These are phyloP conservation scores for Gnomoniopsis smithogilvyi DNA, from an alignment of 2,329 filamentous ascomycete genomes.

Conservation along the genomic window DNA sequence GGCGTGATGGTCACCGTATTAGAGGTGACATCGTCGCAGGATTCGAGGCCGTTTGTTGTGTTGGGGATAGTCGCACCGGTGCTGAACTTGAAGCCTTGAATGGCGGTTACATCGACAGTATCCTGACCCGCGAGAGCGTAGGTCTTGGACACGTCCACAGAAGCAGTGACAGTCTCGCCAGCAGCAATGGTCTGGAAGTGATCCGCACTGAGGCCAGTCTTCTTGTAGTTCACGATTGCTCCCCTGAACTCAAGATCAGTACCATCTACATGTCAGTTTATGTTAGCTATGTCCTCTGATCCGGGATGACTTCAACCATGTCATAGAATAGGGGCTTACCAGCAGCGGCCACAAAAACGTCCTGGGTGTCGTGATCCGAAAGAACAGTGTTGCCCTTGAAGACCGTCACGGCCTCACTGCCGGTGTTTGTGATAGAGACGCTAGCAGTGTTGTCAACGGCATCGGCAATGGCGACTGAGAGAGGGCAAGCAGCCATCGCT, in stretches of 20 bases:
- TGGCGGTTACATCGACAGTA: constrained; percentile 12
- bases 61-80: constrained; percentile 5
- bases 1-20: constrained; percentile 10
- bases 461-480: constrained; percentile 13
- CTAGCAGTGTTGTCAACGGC: constrained; percentile 12
- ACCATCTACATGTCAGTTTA: constrained; percentile 4
- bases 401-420: constrained; percentile 13
- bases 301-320: no score
- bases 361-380: constrained; percentile 18
- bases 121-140: constrained; percentile 14
- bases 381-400: constrained; percentile 21
- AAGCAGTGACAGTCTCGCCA: constrained; percentile 14
- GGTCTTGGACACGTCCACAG: constrained; percentile 16
- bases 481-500: constrained; percentile 17
- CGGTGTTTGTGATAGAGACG: constrained; percentile 17
- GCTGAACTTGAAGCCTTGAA: constrained; percentile 16
- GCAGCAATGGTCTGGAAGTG: constrained; percentile 16
- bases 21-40: constrained; percentile 15
- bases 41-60: not conserved
- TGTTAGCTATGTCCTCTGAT: not conserved
- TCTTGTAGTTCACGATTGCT: constrained; percentile 18
- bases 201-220: constrained; percentile 5
- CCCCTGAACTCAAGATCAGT: constrained; percentile 16
- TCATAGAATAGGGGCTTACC: not conserved
- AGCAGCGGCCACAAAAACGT: constrained; percentile 15